Base-by-base conservation (phyloP, 139 green algal species). In the Edaphochlamys debaryana region DNA sequence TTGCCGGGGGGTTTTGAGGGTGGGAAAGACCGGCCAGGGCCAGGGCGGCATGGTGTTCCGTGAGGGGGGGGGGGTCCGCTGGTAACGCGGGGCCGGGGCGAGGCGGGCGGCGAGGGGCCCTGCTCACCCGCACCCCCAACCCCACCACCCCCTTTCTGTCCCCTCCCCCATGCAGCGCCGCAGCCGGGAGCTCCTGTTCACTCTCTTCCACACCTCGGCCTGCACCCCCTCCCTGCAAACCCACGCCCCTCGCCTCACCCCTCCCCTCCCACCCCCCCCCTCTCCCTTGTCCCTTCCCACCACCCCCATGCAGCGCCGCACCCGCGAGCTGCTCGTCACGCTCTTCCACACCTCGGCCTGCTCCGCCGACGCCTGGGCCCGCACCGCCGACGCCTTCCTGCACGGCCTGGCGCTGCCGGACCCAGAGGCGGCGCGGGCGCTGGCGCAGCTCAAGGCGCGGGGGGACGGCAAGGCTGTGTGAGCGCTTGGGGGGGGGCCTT, bases 361-460 rank as follows among this genome's bases (percentile, higher is more conserved):
- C 67, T 36, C 56, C 50, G 13, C 7, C 17, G 79, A 74, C 30
- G 79, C 79, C 4, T 85, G 79, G 79, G 38, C 32, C 29, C 19
- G 34, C 27, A 27, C 79, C 22, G 42, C 68, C 0, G 15, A 66
- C 30, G 79, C 54, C 9, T 54, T 79, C 34, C 32, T 13, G 52
- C 79, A 85, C 67, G 52, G 52, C 3, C 67, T 85, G 25, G 37
- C 66, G 22, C 58, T 77, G 34, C 78, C 66, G 58, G 58, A 71
- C 29, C 34, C 37, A 1, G 52, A 79, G 72, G 52, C 32, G 52
- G 22, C 48, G 48, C 70, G 70, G 25, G 48, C 41, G 45, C 3
- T 66, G 41, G 30, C 9, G 42, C 25, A 20, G 11, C 40, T 40
- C 72, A 80, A 36, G 36, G 19, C 23, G 15, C 20, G 37, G n/a